Percentiles rank a stretch among this genome's conserved stretches.
phyloP scores from a whole-genome alignment of 805 yeast species.

The Metschnikowia lachancei region DNA sequence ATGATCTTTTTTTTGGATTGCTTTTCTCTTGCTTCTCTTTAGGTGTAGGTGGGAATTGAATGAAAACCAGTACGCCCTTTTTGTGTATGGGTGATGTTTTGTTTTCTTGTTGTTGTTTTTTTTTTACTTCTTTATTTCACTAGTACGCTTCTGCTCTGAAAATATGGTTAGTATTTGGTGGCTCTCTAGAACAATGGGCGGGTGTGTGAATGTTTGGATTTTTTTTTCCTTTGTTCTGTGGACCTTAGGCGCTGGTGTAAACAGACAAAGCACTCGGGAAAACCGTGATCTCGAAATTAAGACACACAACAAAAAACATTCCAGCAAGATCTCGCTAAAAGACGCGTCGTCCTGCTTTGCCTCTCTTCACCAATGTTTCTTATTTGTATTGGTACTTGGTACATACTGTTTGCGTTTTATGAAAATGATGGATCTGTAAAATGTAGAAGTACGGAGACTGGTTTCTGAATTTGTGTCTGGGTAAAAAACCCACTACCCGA shows the following conservation, averaged over 20 bases:
- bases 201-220: neutral
- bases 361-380: neutral
- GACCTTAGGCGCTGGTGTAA: neutral
- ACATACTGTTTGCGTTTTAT: neutral
- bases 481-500: slow-evolving; percentile 10
- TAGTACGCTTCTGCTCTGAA: neutral
- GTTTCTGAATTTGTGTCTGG: slow-evolving; percentile 10
- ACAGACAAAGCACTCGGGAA: neutral
- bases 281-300: neutral
- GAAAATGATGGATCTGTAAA: neutral
- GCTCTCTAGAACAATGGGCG: no score
- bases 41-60: no score
- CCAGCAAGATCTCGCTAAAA: neutral
- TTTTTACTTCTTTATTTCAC: neutral
- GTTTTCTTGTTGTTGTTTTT: neutral
- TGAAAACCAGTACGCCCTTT: no score
- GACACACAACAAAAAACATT: neutral
- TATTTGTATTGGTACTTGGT: neutral
- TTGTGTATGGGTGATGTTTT: no score
- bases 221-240: neutral
- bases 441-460: neutral
- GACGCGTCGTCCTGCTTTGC: neutral
- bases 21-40: neutral
- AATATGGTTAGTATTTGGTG: neutral
- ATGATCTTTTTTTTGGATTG: slow-evolving; percentile 2